Conservation (phyloP, 768 basidiomycete species). For the Cystofilobasidium ferigula region DNA sequence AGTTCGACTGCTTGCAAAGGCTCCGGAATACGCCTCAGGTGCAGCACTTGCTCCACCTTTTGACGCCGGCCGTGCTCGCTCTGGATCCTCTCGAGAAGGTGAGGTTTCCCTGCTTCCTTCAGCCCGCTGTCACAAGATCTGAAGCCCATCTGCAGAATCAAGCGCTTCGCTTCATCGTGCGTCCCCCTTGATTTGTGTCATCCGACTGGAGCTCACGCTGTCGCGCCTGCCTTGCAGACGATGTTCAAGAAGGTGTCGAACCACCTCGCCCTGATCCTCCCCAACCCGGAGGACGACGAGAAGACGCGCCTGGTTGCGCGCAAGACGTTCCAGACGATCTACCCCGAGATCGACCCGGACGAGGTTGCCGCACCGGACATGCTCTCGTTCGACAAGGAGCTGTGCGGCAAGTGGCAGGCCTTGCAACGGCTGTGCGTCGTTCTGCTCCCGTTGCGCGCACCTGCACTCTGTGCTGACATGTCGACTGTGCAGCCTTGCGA, state of each 20-base stretch:
- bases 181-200: too few relatives aligned
- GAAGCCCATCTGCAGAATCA: too few relatives aligned
- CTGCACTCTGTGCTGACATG: too few relatives aligned
- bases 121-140: too few relatives aligned
- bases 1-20: not conserved
- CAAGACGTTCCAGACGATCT: not conserved
- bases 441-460: not conserved
- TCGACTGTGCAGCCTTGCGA: not conserved
- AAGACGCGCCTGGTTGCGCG: not conserved
- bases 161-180: too few relatives aligned
- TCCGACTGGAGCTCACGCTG: too few relatives aligned
- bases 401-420: not conserved
- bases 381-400: not conserved
- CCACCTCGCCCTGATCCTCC: slow-evolving; percentile 16
- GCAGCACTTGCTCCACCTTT: slow-evolving; percentile 50
- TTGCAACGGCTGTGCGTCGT: not conserved
- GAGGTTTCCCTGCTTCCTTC: too few relatives aligned
- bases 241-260: slow-evolving; percentile 10
- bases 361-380: not conserved
- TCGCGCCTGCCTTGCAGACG: too few relatives aligned
- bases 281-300: slow-evolving; percentile 8
- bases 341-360: not conserved
- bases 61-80: too few relatives aligned
- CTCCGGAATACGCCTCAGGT: slow-evolving; percentile 40
- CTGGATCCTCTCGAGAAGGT: too few relatives aligned